Conservation (phyloP, 2,329 filamentous ascomycete species). For the Ophiostoma himal-ulmi region DNA sequence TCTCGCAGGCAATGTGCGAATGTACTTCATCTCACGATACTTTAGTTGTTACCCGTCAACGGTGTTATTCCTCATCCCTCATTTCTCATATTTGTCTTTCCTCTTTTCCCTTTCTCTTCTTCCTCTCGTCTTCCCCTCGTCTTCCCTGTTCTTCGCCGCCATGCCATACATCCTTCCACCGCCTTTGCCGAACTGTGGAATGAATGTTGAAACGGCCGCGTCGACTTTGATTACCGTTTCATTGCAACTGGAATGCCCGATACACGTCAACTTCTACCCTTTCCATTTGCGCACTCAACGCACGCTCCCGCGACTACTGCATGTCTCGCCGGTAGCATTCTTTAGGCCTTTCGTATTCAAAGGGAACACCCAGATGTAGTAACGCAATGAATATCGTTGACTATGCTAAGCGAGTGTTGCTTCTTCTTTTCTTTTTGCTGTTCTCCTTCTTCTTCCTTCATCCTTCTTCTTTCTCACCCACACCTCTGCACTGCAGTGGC, state of each 20-base stretch:
- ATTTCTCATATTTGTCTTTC: not conserved
- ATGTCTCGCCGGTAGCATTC: conserved; percentile 16
- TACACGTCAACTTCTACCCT: not conserved
- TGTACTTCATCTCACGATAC: not conserved
- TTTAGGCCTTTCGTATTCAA: not conserved
- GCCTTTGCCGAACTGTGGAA: not conserved
- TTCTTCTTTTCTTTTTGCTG: not conserved
- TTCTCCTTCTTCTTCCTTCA: not conserved
- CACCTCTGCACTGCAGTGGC: not conserved
- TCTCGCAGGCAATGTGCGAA: too few species aligned
- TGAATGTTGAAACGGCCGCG: not conserved
- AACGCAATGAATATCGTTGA: not conserved
- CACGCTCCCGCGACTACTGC: conserved; percentile 11
- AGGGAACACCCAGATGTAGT: not conserved
- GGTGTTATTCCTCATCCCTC: not conserved
- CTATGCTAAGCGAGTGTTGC: not conserved
- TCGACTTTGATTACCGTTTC: not conserved
- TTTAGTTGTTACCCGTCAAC: not conserved
- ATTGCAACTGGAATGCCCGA: not conserved
- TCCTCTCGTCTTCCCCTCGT: not conserved
- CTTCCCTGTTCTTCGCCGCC: not conserved
- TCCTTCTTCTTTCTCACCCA: not conserved
- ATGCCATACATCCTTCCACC: not conserved
- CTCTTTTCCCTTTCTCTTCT: not conserved
- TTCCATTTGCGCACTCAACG: not conserved